Conservation (phyloP, 1,284 basidiomycete genomes). For the Fomitopsis schrenkii region DNA sequence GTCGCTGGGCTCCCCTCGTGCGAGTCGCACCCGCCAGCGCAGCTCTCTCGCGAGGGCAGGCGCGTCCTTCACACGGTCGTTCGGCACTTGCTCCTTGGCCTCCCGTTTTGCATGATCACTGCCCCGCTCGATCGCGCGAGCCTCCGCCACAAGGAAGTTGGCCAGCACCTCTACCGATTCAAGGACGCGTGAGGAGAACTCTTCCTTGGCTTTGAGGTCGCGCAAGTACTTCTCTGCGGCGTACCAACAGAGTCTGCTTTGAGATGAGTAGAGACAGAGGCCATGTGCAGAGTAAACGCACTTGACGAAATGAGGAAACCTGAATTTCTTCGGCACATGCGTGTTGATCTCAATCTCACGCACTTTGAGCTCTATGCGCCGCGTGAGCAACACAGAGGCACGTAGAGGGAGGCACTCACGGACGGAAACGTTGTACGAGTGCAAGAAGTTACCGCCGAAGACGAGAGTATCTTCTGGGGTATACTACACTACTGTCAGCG, state of each 20-base stretch:
- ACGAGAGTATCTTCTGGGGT: conserved; percentile 92
- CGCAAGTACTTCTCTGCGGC: conserved; percentile 76
- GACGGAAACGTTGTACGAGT: conserved; percentile 74
- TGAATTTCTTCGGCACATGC: conserved; percentile 91
- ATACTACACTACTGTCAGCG: conserved; percentile 44
- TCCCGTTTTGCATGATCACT: conserved; percentile 62
- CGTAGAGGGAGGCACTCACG: conserved; percentile 44
- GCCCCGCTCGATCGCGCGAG: conserved; percentile 62
- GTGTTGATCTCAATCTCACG: conserved; percentile 91
- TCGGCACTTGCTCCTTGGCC: conserved; percentile 75
- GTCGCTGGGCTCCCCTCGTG: conserved; percentile 64
- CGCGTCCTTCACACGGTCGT: conserved; percentile 77
- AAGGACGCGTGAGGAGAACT: conserved; percentile 62
- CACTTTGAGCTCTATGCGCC: conserved; percentile 69
- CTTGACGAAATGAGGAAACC: conserved; percentile 76
- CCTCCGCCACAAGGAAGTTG: conserved; percentile 78
- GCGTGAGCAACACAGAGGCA: conserved; percentile 15
- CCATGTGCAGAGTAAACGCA: conserved; percentile 47
- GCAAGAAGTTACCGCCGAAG: conserved; percentile 96
- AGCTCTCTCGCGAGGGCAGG: conserved; percentile 76
- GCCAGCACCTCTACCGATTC: conserved; percentile 70
- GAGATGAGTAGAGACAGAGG: conserved; percentile 5
- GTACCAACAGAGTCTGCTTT: conserved; percentile 81
- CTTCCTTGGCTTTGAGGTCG: conserved; percentile 62
- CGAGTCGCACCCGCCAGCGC: conserved; percentile 70